Conservation (phyloP, 164 flowering plant genomes). For the Malania oleifera region DNA sequence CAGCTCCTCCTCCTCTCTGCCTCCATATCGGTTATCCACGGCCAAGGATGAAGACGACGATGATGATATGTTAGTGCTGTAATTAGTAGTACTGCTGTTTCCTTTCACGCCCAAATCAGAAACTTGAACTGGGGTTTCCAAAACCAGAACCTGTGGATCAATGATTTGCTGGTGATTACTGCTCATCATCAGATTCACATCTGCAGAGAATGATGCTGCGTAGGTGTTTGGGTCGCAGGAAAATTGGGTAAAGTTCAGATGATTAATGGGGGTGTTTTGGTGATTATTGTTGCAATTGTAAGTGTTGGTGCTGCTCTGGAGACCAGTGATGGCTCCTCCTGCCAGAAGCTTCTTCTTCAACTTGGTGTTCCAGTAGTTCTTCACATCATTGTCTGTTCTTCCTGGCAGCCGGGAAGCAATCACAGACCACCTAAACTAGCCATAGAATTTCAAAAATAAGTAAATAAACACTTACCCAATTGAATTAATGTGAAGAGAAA, state of each 20-base stretch:
- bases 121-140: conserved; percentile 10
- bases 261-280: background rate
- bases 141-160: conserved; percentile 6
- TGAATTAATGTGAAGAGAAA: too few species aligned
- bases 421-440: conserved; percentile 54
- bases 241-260: background rate
- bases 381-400: conserved; percentile 80
- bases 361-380: conserved; percentile 81
- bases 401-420: conserved; percentile 67
- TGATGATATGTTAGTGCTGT: conserved; percentile 2
- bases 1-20: conserved; percentile 3
- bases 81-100: conserved; percentile 7
- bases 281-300: too few species aligned
- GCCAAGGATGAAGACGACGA: background rate
- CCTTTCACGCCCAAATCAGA: conserved; percentile 13
- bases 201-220: conserved; percentile 4
- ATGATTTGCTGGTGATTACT: conserved; percentile 11
- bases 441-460: background rate
- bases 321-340: conserved; percentile 5
- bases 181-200: too few species aligned
- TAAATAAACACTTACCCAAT: too few species aligned
- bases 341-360: conserved; percentile 58
- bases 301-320: conserved; percentile 5
- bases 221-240: background rate
- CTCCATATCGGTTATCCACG: conserved; percentile 1